Base-by-base conservation (phyloP, 148 eudicot species). In the Fagopyrum homotropicum region DNA sequence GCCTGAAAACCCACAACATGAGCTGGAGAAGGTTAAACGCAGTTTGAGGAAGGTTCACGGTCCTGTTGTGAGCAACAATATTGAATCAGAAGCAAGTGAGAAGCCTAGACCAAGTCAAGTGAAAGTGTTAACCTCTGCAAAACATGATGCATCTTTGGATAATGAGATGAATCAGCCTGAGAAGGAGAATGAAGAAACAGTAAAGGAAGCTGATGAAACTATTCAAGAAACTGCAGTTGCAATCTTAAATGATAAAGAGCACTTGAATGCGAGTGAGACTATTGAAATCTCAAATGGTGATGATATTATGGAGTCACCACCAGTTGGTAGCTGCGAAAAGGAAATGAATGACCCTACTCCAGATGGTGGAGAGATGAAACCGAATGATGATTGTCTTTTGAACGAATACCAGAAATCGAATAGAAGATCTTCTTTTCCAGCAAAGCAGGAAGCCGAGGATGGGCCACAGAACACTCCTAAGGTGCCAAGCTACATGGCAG, bases 401-500 rank as follows among this genome's bases (percentile, higher is more conserved):
- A 75, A 45, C 48, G 90, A 83, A 50, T 79, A 73, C 69, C 83
- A 84, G 79, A 85, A 85, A 76, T 59, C 90, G 1, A 69, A 68
- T 52, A 76, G 83, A 77, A 81, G 84, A 76, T 81, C 83, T 80
- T 84, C 90, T 71, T 77, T 80, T 54, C 77, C 90, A 47, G 69
- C 80, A 22, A 87, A 87, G 75, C 88, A 78, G 30, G 90, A 87
- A 35, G 35, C 74, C 56, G 90, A 85, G 69, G 87, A 85, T 56
- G 88, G 86, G 14, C 68, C 76, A 77, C 86, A 81, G 74, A 83
- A 78, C 69, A 83, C 79, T 59, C 75, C 82, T 4, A 81, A 82
- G 69, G 59, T 83, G 79, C 90, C 90, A 5, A 87, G 90, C 80
- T 87, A 87, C 70, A 85, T 85, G 90, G 83, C 81, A 75, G 88